Evolutionary conservation across 768 basidiomycete species (phyloP).

Genomic region (Lactarius quietus): DNA sequence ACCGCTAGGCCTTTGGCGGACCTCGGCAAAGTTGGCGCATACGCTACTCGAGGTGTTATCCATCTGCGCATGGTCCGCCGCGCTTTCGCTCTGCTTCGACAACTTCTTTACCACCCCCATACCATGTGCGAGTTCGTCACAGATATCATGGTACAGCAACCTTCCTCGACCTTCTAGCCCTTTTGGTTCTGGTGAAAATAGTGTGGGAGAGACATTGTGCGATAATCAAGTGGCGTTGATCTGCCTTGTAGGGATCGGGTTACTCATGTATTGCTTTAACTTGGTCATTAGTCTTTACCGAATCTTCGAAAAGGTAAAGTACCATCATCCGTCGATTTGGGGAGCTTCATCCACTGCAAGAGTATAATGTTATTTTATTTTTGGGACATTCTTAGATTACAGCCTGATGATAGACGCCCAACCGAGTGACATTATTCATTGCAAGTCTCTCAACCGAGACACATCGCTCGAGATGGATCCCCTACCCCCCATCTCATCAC

Average conservation of each 20-base stretch:
- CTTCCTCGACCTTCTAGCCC: constrained; percentile 49
- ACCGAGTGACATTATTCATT: not conserved
- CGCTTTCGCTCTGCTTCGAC: constrained; percentile 84
- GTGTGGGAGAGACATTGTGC: constrained; percentile 60
- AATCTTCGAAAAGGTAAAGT: constrained; percentile 88
- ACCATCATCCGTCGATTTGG: constrained; percentile 37
- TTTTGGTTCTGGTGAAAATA: constrained; percentile 39
- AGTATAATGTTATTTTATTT: not conserved
- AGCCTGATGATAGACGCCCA: not conserved
- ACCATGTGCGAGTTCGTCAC: constrained; percentile 61
- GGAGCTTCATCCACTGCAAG: not conserved
- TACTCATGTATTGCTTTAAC: constrained; percentile 79
- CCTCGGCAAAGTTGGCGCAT: constrained; percentile 80
- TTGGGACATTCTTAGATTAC: not conserved
- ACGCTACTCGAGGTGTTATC: constrained; percentile 86
- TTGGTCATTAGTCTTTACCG: constrained; percentile 81
- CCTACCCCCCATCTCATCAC: constrained; percentile 4
- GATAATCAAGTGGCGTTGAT: constrained; percentile 74
- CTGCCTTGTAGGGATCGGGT: constrained; percentile 69
- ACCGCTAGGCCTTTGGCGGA: constrained; percentile 89
- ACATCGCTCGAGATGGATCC: constrained; percentile 24
- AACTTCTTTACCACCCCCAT: constrained; percentile 87
- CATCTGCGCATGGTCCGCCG: constrained; percentile 92
- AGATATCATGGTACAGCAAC: constrained; percentile 70
- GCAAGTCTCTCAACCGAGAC: constrained; percentile 3